Conservation (phyloP, 169 alveolate genomes). For the Eimeria praecox region DNA sequence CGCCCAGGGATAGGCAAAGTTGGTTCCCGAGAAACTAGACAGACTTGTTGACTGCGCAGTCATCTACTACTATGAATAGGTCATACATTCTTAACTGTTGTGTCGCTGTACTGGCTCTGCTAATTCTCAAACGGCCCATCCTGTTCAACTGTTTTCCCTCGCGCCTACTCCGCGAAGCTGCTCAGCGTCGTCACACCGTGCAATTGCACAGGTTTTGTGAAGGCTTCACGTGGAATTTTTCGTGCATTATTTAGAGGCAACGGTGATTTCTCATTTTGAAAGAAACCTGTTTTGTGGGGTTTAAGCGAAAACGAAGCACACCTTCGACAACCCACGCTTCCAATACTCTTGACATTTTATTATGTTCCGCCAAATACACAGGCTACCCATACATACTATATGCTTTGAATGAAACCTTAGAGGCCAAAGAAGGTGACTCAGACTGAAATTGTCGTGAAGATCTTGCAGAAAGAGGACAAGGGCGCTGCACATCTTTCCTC, state of each 20-base stretch:
- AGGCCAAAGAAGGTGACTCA: background rate
- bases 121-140: background rate
- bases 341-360: background rate
- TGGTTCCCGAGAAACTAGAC: background rate
- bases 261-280: too few relatives aligned
- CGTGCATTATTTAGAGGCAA: background rate
- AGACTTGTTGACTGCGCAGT: background rate
- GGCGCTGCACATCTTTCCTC: background rate
- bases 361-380: background rate
- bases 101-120: background rate
- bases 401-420: background rate
- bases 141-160: background rate
- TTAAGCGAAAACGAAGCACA: background rate
- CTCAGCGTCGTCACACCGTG: background rate
- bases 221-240: too few relatives aligned
- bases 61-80: background rate
- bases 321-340: background rate
- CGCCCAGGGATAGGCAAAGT: constrained; percentile 10
- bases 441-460: background rate
- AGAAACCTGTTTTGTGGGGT: background rate
- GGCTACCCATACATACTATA: background rate
- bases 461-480: background rate
- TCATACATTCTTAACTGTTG: background rate
- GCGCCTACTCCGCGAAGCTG: background rate
- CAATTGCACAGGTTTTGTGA: background rate